phyloP scores from a whole-genome alignment of 169 alveolate genomes.

The Perkinsus marinus region DNA sequence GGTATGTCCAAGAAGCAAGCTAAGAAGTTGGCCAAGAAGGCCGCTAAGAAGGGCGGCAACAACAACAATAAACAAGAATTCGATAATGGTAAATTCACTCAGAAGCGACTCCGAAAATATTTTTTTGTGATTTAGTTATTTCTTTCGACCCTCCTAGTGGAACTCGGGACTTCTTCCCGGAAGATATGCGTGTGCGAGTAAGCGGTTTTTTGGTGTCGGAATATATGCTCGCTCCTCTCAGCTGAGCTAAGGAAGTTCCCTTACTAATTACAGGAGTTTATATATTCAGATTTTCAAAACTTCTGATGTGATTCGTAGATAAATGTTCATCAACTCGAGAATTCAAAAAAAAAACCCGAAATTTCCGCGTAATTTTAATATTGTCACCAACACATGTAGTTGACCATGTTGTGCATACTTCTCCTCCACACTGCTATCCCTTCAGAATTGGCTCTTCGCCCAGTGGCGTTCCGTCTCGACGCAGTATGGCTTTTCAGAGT shows the following conservation, averaged over 20 bases:
- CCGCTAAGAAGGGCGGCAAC: neutral
- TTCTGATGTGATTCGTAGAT: too few relatives aligned
- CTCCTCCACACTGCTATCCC: neutral
- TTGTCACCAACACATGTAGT: too few relatives aligned
- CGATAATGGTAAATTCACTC: neutral
- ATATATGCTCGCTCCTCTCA: too few relatives aligned
- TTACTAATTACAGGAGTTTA: too few relatives aligned
- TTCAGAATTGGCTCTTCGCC: neutral
- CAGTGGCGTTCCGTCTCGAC: neutral
- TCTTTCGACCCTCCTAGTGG: constrained; percentile 21
- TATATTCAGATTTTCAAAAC: too few relatives aligned
- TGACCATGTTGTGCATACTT: too few relatives aligned
- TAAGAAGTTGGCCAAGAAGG: neutral
- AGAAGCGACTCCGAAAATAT: neutral
- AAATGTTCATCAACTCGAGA: too few relatives aligned
- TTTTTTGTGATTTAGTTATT: neutral
- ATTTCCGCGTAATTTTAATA: too few relatives aligned
- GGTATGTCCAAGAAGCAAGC: neutral
- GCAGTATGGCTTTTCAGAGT: neutral
- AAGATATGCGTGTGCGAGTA: neutral
- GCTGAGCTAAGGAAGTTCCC: too few relatives aligned
- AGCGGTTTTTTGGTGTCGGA: too few relatives aligned
- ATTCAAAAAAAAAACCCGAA: too few relatives aligned
- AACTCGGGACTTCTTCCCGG: constrained; percentile 29
- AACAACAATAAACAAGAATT: neutral